Evolutionary conservation across 768 basidiomycete species (phyloP).

Genomic region (Filobasidium wieringae): DNA sequence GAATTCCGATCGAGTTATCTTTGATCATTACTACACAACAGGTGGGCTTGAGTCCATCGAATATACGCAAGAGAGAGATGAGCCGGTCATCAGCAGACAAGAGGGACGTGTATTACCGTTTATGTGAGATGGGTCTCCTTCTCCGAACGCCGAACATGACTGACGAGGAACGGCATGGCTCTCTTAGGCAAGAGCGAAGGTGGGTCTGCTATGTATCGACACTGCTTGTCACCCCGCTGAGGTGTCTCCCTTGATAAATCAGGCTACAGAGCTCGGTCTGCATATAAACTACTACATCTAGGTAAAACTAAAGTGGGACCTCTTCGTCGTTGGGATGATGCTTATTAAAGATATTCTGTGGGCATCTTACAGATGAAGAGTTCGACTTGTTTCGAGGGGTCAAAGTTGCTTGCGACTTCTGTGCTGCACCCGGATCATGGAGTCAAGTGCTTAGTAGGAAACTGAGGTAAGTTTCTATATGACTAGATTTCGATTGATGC

Average conservation of each 20-base stretch:
- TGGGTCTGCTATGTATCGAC: not conserved
- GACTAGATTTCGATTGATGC: not conserved
- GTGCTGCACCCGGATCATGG: constrained; percentile 29
- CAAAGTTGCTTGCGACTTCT: constrained; percentile 35
- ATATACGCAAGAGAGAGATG: no score
- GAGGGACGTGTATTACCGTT: constrained; percentile 37
- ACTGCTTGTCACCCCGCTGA: not conserved
- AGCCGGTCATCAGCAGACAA: constrained; percentile 33
- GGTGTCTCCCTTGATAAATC: not conserved
- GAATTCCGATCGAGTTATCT: no score
- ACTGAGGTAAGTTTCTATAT: constrained; percentile 14
- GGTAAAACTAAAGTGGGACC: not conserved
- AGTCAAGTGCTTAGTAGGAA: constrained; percentile 18
- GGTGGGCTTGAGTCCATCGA: no score
- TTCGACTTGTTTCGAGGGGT: constrained; percentile 36
- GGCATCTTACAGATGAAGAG: constrained; percentile 27
- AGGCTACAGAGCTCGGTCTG: constrained; percentile 28
- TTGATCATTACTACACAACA: no score
- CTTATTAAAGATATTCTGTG: no score
- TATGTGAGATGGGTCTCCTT: constrained; percentile 16
- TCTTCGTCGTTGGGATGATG: not conserved
- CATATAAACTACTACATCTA: not conserved
- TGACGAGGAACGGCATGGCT: not conserved
- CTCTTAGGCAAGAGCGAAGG: constrained; percentile 17
- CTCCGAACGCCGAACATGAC: no score